A percentile compares a stretch with the other conserved stretches of the same genome.
These are phyloP conservation scores for Umbelopsis sp. DNA, from an alignment of 192 early-diverging fungal species.

Conservation along the genomic window DNA sequence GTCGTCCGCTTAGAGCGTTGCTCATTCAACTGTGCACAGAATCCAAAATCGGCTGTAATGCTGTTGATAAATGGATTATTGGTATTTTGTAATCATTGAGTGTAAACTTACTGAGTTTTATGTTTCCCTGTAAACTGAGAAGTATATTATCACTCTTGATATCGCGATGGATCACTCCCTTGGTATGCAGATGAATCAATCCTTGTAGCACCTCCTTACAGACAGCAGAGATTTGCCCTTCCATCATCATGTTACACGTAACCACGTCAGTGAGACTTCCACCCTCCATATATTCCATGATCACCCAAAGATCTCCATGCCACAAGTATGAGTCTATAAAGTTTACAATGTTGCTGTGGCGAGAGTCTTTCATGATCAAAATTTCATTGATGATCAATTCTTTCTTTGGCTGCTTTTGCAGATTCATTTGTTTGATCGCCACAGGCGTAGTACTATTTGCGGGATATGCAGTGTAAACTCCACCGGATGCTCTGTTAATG, in stretches of 20 bases:
- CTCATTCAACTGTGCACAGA: constrained; percentile 79
- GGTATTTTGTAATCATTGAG: not conserved
- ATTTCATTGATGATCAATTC: constrained; percentile 96
- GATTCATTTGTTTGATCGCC: constrained; percentile 97
- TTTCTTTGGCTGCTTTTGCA: constrained; percentile 95
- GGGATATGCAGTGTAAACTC: constrained; percentile 85
- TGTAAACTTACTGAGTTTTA: constrained; percentile 67
- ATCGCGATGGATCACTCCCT: constrained; percentile 84
- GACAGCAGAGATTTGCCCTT: constrained; percentile 85
- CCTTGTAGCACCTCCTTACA: constrained; percentile 79
- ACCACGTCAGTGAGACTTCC: constrained; percentile 86
- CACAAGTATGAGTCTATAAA: constrained; percentile 83
- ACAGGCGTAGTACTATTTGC: constrained; percentile 63
- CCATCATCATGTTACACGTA: constrained; percentile 77
- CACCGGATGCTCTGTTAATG: constrained; percentile 79
- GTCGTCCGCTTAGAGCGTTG: constrained; percentile 76
- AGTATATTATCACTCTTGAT: constrained; percentile 89
- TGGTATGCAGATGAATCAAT: constrained; percentile 74
- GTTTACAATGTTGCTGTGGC: constrained; percentile 88
- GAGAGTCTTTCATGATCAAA: constrained; percentile 80
- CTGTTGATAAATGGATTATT: not conserved
- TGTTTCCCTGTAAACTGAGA: constrained; percentile 64
- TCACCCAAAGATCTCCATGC: constrained; percentile 87
- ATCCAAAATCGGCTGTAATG: constrained; percentile 81
- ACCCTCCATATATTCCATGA: constrained; percentile 95